phyloP scores from a whole-genome alignment of 2,329 filamentous ascomycete species.

The Cadophora sp. region DNA sequence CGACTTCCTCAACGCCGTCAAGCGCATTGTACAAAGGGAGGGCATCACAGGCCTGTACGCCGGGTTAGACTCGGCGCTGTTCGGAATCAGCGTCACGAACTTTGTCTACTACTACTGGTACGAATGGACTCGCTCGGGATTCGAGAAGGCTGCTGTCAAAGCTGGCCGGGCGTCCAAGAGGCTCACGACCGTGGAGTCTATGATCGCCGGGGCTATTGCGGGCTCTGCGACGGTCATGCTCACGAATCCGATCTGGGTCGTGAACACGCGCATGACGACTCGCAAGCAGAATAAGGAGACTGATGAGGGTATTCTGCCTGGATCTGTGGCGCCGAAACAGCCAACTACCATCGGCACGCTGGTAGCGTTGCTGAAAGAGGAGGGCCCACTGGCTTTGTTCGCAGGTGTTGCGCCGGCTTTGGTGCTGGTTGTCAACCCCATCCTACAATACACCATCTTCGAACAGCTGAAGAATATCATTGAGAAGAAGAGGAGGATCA shows the following conservation, averaged over 20 bases:
- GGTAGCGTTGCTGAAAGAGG: constrained; percentile 78
- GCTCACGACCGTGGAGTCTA: constrained; percentile 89
- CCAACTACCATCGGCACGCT: constrained; percentile 84
- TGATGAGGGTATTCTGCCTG: constrained; percentile 51
- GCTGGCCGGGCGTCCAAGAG: constrained; percentile 78
- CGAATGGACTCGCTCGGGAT: constrained; percentile 91
- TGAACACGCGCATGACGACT: constrained; percentile 98
- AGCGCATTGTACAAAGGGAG: constrained; percentile 88
- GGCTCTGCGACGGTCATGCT: constrained; percentile 93
- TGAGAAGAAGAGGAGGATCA: constrained; percentile 77
- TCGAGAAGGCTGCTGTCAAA: constrained; percentile 78
- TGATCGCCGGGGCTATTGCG: constrained; percentile 93
- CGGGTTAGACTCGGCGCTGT: constrained; percentile 90
- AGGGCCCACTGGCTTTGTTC: constrained; percentile 86
- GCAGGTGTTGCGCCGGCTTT: constrained; percentile 91
- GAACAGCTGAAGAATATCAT: constrained; percentile 95
- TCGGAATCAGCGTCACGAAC: constrained; percentile 98
- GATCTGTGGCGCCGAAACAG: constrained; percentile 54
- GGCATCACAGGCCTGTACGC: constrained; percentile 89
- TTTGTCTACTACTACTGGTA: constrained; percentile 99
- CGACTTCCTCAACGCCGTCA: constrained; percentile 81
- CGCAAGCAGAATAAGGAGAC: constrained; percentile 65
- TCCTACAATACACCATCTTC: constrained; percentile 97
- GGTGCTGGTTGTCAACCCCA: constrained; percentile 96
- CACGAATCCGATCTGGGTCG: constrained; percentile 98